Evolutionary conservation across 2,329 filamentous ascomycete genomes (phyloP).

Genomic region (Setomelanomma holmii): DNA sequence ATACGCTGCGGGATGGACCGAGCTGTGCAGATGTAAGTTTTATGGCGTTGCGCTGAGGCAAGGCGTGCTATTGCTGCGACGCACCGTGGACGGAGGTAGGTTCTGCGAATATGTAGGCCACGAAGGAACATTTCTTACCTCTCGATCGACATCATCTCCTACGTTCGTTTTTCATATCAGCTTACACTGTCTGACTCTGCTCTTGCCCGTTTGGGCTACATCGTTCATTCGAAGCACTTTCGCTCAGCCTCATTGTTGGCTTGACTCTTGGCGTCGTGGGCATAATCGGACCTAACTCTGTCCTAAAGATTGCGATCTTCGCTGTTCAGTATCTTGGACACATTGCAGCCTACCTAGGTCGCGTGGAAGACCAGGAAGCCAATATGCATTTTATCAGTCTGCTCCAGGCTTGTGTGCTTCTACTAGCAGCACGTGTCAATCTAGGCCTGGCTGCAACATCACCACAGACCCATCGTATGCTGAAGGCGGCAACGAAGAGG

Average conservation of each 20-base stretch:
- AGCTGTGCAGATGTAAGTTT: neutral
- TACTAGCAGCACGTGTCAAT: conserved; percentile 22
- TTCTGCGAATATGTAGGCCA: neutral
- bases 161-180: neutral
- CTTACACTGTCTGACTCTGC: neutral
- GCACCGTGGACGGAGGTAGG: neutral
- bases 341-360: neutral
- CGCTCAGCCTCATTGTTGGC: neutral
- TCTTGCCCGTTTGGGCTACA: neutral
- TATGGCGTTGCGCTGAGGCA: neutral
- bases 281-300: no score
- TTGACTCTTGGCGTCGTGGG: neutral
- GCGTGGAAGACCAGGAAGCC: neutral
- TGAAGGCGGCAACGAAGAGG: conserved; percentile 42
- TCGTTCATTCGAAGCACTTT: neutral
- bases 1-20: neutral
- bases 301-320: no score
- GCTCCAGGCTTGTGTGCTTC: conserved; percentile 19
- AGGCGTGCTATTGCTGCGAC: neutral
- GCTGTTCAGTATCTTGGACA: no score
- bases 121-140: neutral
- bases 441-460: conserved; percentile 12
- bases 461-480: conserved; percentile 24
- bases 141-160: neutral
- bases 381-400: conserved; percentile 21